A percentile compares a stretch with the other conserved stretches of the same genome.
These are phyloP conservation scores for Termitomyces sp. DNA, from an alignment of 768 basidiomycete species.

Conservation along the genomic window DNA sequence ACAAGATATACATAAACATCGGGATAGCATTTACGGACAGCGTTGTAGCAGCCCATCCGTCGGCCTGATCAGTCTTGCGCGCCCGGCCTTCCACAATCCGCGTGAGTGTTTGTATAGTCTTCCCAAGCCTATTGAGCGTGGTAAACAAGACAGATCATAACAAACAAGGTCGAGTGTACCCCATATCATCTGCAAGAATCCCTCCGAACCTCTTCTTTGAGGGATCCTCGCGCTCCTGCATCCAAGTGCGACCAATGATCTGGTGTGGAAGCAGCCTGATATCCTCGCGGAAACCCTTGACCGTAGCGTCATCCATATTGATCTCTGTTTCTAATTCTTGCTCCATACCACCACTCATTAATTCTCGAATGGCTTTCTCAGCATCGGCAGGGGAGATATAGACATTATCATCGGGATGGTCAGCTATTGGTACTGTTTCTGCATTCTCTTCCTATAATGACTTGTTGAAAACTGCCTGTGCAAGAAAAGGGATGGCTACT, in stretches of 20 bases:
- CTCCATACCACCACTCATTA: slow-evolving; percentile 66
- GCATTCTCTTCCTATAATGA: no score
- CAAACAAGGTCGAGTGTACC: slow-evolving; percentile 37
- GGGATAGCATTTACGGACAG: slow-evolving; percentile 48
- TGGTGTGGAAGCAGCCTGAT: slow-evolving; percentile 84
- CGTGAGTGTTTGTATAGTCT: slow-evolving; percentile 88
- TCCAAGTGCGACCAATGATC: slow-evolving; percentile 82
- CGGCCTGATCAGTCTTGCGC: slow-evolving; percentile 61
- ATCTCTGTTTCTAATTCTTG: slow-evolving; percentile 55
- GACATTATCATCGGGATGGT: slow-evolving; percentile 22
- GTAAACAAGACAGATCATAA: background rate
- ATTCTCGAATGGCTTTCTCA: slow-evolving; percentile 73
- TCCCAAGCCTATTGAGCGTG: slow-evolving; percentile 55
- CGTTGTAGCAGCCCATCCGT: slow-evolving; percentile 70
- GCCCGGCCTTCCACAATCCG: slow-evolving; percentile 83
- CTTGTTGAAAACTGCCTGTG: no score
- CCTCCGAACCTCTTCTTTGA: slow-evolving; percentile 76
- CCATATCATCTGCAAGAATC: slow-evolving; percentile 91
- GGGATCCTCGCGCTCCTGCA: slow-evolving; percentile 71
- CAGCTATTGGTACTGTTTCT: slow-evolving; percentile 28
- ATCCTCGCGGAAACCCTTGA: slow-evolving; percentile 73
- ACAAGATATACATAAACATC: background rate
- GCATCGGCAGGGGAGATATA: slow-evolving; percentile 52
- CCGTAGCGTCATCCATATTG: slow-evolving; percentile 63
- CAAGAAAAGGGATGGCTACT: background rate